Evolutionary conservation across 371 early-diverging fungal species (phyloP), one percentile per base, ranked within the genome.

Genomic region (Phascolomyces articulosus): DNA sequence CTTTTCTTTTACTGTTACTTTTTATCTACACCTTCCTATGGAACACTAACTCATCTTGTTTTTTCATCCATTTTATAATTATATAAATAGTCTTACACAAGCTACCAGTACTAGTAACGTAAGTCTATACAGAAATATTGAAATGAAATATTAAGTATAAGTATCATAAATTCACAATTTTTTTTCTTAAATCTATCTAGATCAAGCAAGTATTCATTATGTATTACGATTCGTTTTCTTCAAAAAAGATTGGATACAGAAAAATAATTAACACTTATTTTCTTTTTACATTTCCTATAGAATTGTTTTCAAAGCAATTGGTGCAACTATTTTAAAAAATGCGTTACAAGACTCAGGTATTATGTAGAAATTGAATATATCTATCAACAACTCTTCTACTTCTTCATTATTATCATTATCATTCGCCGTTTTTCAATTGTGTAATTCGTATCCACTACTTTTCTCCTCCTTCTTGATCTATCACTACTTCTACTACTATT

Each of bases 71-170:
- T n/a, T n/a, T n/a, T n/a, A 9, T 38, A 7, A 15, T 24, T 38
- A 27, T 34, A 26, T 49, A 23, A 51, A 4, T 40, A 86, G 87
- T 71, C 73, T 89, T 49, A 89, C 90, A 23, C 87, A 87, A 66
- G 89, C 87, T 16, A 90, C 89, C 1, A 87, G 87, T 64, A 90
- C 90, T n/a, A 70, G 81, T 49, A 89, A 88, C 68, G 87, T 90
- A 75, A 71, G 74, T 64, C 20, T 58, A 10, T 16, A 23, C 13
- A 9, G 38, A 7, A 24, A 8, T 40, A 21, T 40, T 29, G 29
- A 58, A 13, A 47, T 47, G 20, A 41, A 58, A 58, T 18, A n/a
- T 15, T 6, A 3, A 8, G 28, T 26, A 24, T 31, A n/a, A n/a
- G n/a, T n/a, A n/a, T n/a, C n/a, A n/a, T 13, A 55, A 15, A 15